phyloP scores from a whole-genome alignment of 805 yeast genomes.

The Starmera dryadoides region DNA sequence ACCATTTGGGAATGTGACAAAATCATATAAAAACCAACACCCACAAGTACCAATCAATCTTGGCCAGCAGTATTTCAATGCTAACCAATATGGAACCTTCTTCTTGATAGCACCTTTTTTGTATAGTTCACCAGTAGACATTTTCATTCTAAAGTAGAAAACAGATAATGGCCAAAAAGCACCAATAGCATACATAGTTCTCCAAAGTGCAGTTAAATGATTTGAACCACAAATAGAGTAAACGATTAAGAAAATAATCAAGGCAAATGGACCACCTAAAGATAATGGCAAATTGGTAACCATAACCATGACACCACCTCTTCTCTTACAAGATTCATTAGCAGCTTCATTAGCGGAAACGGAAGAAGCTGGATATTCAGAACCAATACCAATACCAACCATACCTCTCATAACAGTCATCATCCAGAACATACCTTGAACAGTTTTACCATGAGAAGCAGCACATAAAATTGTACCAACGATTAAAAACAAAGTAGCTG shows the following conservation, averaged over 20 bases:
- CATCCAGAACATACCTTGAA: constrained; percentile 41
- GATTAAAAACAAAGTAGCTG: constrained; percentile 48
- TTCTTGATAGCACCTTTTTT: constrained; percentile 32
- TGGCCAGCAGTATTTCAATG: constrained; percentile 30
- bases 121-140: constrained; percentile 34
- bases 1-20: constrained; percentile 59
- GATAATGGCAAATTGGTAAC: constrained; percentile 40
- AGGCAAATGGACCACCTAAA: constrained; percentile 41
- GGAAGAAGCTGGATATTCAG: constrained; percentile 61
- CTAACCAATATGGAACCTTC: constrained; percentile 5
- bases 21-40: constrained; percentile 59
- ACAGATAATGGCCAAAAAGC: constrained; percentile 25
- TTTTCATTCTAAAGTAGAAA: constrained; percentile 8
- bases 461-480: constrained; percentile 52
- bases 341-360: constrained; percentile 58
- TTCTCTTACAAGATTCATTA: constrained; percentile 34
- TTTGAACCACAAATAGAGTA: constrained; percentile 30
- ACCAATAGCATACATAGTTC: constrained; percentile 43
- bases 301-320: constrained; percentile 35
- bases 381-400: constrained; percentile 58
- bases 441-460: constrained; percentile 46
- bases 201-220: constrained; percentile 32
- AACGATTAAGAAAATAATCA: constrained; percentile 39
- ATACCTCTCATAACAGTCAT: constrained; percentile 49
- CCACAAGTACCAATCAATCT: constrained; percentile 45